A percentile compares a stretch with the other conserved stretches of the same genome.
phyloP scores from a whole-genome alignment of 148 eudicot species.

The Fagopyrum tataricum region DNA sequence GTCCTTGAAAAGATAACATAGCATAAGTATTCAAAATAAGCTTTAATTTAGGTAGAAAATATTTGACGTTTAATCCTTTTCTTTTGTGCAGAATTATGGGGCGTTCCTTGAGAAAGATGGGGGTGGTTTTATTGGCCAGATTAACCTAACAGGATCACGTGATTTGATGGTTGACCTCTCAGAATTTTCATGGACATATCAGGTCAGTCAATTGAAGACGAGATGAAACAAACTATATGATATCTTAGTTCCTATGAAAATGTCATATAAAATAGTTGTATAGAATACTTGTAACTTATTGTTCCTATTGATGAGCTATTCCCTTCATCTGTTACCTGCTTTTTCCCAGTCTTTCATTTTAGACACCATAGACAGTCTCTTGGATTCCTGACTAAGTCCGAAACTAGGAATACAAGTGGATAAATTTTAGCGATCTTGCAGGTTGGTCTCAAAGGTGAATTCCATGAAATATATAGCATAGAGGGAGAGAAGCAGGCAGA shows the following conservation, averaged over 20 bases:
- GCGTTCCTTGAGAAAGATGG: conserved; percentile 93
- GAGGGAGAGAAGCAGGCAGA: conserved; percentile 37
- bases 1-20: neutral
- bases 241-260: neutral
- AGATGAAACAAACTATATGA: neutral
- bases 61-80: neutral
- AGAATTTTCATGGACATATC: conserved; percentile 64
- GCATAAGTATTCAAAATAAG: neutral
- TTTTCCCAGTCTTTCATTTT: neutral
- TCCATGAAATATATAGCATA: conserved; percentile 39
- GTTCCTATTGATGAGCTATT: neutral
- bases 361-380: neutral
- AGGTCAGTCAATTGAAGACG: conserved; percentile 31
- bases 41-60: neutral
- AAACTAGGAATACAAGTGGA: neutral
- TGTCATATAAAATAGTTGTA: neutral
- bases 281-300: neutral
- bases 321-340: neutral
- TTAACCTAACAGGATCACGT: conserved; percentile 59
- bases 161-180: conserved; percentile 65
- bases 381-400: neutral
- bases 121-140: conserved; percentile 78
- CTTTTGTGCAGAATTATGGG: conserved; percentile 71
- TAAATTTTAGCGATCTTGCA: conserved; percentile 16
- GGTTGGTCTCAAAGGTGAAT: conserved; percentile 93